phyloP scores from a whole-genome alignment of 305 asterid genomes.

The Solanum aculeatissimum region DNA sequence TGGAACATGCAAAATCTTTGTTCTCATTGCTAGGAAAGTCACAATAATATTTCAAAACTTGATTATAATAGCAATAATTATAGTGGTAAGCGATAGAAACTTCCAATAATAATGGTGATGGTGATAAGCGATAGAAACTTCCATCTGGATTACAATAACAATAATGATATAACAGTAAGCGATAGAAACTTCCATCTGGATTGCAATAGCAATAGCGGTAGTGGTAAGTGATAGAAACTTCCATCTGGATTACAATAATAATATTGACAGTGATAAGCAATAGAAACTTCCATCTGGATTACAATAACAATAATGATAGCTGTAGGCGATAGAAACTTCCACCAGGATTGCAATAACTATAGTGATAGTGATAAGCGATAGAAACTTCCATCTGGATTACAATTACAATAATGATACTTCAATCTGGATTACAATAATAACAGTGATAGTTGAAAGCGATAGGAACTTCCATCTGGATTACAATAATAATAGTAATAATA shows the following conservation, averaged over 20 bases:
- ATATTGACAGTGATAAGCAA: not conserved
- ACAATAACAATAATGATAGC: not conserved
- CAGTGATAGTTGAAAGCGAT: not conserved
- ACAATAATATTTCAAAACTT: not conserved
- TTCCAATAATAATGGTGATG: not conserved
- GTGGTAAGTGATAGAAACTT: not conserved
- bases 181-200: not conserved
- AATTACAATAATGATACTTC: not conserved
- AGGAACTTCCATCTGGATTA: not conserved
- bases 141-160: not conserved
- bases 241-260: not conserved
- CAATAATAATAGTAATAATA: not conserved
- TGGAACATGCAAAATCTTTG: not conserved
- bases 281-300: not conserved
- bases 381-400: not conserved
- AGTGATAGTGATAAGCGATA: not conserved
- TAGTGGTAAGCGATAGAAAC: not conserved
- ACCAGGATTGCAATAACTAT: not conserved
- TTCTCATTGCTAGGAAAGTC: not conserved
- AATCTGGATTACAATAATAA: not conserved
- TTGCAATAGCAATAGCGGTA: not conserved
- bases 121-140: not conserved
- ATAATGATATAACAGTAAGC: not conserved
- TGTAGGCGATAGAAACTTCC: not conserved
- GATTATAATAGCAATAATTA: not conserved